These are phyloP conservation scores for Passalora sequoiae DNA, from an alignment of 2,329 filamentous ascomycete species.

Conservation along the genomic window DNA sequence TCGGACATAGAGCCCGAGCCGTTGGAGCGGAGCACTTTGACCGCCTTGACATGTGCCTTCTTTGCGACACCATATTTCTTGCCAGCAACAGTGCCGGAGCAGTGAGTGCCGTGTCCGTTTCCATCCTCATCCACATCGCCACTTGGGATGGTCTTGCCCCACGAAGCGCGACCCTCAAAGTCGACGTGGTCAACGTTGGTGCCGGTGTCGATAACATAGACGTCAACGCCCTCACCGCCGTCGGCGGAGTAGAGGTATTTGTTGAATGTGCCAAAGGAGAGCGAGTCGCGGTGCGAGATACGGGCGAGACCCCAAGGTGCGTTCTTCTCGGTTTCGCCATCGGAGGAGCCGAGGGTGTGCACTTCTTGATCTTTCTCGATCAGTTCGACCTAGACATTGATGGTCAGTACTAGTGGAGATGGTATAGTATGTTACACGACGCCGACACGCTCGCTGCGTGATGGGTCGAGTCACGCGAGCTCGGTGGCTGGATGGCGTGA, in stretches of 20 bases:
- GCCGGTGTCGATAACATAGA: conserved; percentile 97
- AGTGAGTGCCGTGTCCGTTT: conserved; percentile 98
- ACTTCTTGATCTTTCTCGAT: conserved; percentile 94
- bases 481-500: conserved; percentile 3
- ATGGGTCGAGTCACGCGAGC: conserved; percentile 2
- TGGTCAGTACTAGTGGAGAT: conserved; percentile 6
- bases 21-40: conserved; percentile 97
- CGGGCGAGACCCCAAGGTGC: conserved; percentile 98
- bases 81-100: conserved; percentile 94
- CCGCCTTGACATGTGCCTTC: conserved; percentile 93
- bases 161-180: conserved; percentile 90
- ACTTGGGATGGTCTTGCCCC: conserved; percentile 91
- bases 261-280: conserved; percentile 92
- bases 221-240: conserved; percentile 94
- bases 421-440: no score
- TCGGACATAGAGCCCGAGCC: conserved; percentile 98
- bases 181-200: conserved; percentile 92
- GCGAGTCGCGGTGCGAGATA: conserved; percentile 85
- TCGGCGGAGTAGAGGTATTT: conserved; percentile 92
- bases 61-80: conserved; percentile 99
- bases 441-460: no score
- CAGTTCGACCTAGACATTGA: conserved; percentile 70
- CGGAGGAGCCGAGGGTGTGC: conserved; percentile 60
- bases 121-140: conserved; percentile 85
- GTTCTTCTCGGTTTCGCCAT: conserved; percentile 70